phyloP scores from a whole-genome alignment of 306 rosid genomes.

The Pterocarpus santalinus region DNA sequence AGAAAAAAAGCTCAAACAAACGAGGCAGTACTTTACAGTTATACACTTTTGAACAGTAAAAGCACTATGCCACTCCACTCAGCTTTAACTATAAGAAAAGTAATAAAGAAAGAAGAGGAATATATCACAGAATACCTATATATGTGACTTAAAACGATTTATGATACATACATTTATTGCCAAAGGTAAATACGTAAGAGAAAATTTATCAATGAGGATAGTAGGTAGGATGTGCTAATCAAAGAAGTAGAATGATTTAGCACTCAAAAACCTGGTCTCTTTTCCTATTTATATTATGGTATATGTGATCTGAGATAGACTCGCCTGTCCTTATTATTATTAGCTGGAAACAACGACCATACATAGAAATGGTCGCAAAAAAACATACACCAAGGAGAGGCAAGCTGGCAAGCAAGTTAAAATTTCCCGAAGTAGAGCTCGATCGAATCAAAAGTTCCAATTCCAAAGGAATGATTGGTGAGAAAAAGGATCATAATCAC shows the following conservation, averaged over 20 bases:
- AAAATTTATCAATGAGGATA: neutral
- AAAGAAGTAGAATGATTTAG: neutral
- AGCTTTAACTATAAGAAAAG: neutral
- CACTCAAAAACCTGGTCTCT: neutral
- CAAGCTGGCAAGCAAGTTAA: neutral
- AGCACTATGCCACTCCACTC: neutral
- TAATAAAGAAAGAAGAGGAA: neutral
- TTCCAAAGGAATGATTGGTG: slow-evolving; percentile 59
- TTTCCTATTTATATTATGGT: neutral
- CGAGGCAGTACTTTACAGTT: too few relatives aligned
- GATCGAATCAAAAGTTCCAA: slow-evolving; percentile 58
- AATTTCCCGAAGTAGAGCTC: neutral
- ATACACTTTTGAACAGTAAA: neutral
- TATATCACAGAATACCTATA: neutral
- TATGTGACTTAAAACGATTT: slow-evolving; percentile 6
- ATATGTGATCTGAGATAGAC: neutral
- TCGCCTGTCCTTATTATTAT: slow-evolving; percentile 2
- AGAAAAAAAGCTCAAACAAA: too few relatives aligned
- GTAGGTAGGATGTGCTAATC: slow-evolving; percentile 2
- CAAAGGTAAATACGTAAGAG: neutral
- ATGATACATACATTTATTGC: slow-evolving; percentile 2
- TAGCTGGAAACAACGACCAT: neutral
- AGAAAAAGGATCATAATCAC: slow-evolving; percentile 41
- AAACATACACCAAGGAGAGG: neutral
- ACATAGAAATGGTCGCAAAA: slow-evolving; percentile 33